Conservation (phyloP, 75 land plant genomes). For the Pinus taeda region DNA sequence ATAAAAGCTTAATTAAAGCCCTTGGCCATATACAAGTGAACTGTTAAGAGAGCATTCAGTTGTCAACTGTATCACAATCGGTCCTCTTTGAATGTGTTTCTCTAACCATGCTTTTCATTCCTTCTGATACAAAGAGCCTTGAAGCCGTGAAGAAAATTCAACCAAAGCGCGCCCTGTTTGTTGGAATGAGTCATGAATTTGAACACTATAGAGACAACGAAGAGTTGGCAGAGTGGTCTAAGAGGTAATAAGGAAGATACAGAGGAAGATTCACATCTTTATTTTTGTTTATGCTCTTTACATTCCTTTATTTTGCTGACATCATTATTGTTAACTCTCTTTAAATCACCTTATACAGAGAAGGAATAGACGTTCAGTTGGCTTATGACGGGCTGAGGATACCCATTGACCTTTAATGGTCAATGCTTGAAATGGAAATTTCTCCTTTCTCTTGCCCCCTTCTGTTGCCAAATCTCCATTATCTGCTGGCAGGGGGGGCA, state of each 20-base stretch:
- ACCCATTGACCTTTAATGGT: constrained; percentile 55
- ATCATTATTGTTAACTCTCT: constrained; percentile 4
- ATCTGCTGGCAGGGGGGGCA: not conserved
- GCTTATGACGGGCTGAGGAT: constrained; percentile 88
- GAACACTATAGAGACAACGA: constrained; percentile 86
- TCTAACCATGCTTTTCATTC: not conserved
- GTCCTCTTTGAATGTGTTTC: not conserved
- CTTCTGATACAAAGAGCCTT: constrained; percentile 51
- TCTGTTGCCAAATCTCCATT: not conserved
- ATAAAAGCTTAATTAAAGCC: too few relatives aligned
- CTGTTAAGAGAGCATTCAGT: not conserved
- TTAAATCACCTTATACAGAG: constrained; percentile 41
- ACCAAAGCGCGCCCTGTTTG: constrained; percentile 85
- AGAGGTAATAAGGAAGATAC: constrained; percentile 35
- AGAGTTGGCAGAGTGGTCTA: constrained; percentile 77
- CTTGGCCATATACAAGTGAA: not conserved
- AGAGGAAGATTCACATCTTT: not conserved
- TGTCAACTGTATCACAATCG: not conserved
- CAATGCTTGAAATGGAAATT: not conserved
- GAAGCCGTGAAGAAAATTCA: constrained; percentile 83
- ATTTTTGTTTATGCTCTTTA: not conserved
- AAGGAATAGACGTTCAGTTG: constrained; percentile 94
- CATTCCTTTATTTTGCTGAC: not conserved
- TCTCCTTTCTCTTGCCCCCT: too few relatives aligned
- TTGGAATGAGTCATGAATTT: constrained; percentile 98